These are phyloP conservation scores for Paramecium primaurelia DNA, from an alignment of 73 alveolate genomes.

Conservation along the genomic window DNA sequence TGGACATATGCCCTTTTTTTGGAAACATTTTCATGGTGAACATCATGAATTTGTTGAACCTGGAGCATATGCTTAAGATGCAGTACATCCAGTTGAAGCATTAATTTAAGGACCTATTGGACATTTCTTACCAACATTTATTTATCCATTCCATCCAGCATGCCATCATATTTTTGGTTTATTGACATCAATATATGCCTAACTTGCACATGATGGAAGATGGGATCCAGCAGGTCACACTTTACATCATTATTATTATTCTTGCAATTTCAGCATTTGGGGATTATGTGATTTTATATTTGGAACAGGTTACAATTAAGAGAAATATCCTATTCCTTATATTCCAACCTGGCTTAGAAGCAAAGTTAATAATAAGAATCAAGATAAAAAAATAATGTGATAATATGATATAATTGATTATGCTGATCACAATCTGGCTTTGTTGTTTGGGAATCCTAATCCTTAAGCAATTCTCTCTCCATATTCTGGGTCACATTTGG, in stretches of 20 bases:
- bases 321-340: background rate
- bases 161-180: constrained; percentile 46
- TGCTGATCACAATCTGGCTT: constrained; percentile 65
- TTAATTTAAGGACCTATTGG: constrained; percentile 55
- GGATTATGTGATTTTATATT: constrained; percentile 52
- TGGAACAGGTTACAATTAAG: background rate
- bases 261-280: constrained; percentile 46
- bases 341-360: constrained; percentile 28
- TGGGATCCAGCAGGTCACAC: constrained; percentile 59
- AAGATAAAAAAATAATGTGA: background rate
- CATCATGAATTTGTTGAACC: constrained; percentile 54
- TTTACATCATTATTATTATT: constrained; percentile 47
- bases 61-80: constrained; percentile 58
- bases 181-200: constrained; percentile 39
- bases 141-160: constrained; percentile 53
- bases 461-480: constrained; percentile 79
- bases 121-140: constrained; percentile 43
- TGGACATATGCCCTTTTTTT: constrained; percentile 43
- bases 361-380: background rate
- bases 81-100: constrained; percentile 60
- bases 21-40: constrained; percentile 50
- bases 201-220: constrained; percentile 60
- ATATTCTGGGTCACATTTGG: constrained; percentile 75
- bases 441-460: constrained; percentile 66
- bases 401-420: background rate